Evolutionary conservation across 1,284 basidiomycete genomes (phyloP).

Genomic region (Fomitopsis pinicola): DNA sequence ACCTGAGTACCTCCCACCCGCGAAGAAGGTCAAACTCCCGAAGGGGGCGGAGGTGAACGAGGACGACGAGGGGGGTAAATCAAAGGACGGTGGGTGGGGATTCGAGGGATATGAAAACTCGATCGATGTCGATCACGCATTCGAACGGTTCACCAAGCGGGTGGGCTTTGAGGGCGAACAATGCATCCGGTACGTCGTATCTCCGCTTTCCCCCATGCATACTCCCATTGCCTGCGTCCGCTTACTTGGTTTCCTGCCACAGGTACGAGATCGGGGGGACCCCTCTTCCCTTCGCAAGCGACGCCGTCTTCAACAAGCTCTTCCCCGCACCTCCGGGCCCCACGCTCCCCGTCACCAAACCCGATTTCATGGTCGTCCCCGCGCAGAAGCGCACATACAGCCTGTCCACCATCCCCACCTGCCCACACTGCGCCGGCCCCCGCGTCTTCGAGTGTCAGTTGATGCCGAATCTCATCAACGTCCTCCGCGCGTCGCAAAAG

Average conservation of each 20-base stretch:
- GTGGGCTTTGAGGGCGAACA: constrained; percentile 67
- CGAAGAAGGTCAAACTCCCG: constrained; percentile 39
- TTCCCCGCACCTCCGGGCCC: constrained; percentile 53
- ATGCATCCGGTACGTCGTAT: constrained; percentile 59
- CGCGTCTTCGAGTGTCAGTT: constrained; percentile 82
- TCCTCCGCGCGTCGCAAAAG: constrained; percentile 37
- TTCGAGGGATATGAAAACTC: constrained; percentile 78
- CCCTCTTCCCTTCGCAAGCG: constrained; percentile 72
- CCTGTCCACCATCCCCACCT: constrained; percentile 45
- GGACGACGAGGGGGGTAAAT: constrained; percentile 32
- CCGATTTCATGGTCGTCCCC: constrained; percentile 51
- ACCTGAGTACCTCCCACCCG: constrained; percentile 58
- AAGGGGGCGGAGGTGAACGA: constrained; percentile 39
- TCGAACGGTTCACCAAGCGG: constrained; percentile 73
- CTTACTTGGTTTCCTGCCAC: background rate
- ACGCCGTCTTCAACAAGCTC: constrained; percentile 61
- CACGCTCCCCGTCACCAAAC: constrained; percentile 49
- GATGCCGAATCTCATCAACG: constrained; percentile 83
- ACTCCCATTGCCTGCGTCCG: background rate
- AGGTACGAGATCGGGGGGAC: constrained; percentile 76
- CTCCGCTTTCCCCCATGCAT: background rate
- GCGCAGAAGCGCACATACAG: constrained; percentile 45
- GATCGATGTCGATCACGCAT: constrained; percentile 68
- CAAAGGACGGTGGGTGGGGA: constrained; percentile 50
- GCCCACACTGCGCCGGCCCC: constrained; percentile 52